These are phyloP conservation scores for Lunularia cruciata DNA, from an alignment of 225 moss, liverwort and hornwort genomes.

Conservation along the genomic window DNA sequence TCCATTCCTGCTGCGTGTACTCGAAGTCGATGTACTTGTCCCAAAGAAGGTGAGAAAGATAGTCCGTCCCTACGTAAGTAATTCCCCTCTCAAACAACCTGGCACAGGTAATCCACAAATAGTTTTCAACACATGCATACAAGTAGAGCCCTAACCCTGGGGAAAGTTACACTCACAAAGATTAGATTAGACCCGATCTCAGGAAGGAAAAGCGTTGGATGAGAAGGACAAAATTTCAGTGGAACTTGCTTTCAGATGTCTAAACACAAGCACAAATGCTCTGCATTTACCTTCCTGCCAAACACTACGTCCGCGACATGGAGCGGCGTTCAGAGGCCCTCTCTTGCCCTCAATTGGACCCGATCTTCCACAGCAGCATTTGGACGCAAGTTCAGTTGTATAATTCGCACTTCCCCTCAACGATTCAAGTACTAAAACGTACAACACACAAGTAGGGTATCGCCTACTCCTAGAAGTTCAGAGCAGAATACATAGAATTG, in stretches of 20 bases:
- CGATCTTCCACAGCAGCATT: conserved; percentile 99
- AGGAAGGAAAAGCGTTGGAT: conserved; percentile 83
- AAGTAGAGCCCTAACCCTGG: conserved; percentile 39
- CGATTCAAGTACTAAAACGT: conserved; percentile 70
- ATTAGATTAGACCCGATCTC: conserved; percentile 97
- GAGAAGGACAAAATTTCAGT: conserved; percentile 99
- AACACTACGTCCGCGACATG: conserved; percentile 91
- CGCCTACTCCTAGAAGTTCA: conserved; percentile 44
- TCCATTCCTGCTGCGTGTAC: conserved; percentile 91
- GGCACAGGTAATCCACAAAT: conserved; percentile 34
- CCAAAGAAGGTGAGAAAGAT: conserved; percentile 90
- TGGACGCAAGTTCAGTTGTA: conserved; percentile 96
- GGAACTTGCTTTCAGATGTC: conserved; percentile 99
- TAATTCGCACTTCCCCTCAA: conserved; percentile 76
- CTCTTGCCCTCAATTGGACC: conserved; percentile 99
- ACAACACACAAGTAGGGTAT: conserved; percentile 40
- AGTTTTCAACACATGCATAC: conserved; percentile 19
- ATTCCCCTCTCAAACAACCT: conserved; percentile 94
- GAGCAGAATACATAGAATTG: conserved; percentile 35
- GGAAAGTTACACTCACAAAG: conserved; percentile 66
- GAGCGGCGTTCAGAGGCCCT: conserved; percentile 91
- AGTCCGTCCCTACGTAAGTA: conserved; percentile 81
- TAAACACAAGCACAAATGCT: conserved; percentile 99
- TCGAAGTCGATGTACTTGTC: conserved; percentile 98
- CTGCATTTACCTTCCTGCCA: conserved; percentile 99